These are phyloP conservation scores for Geotrichum candidum DNA, from an alignment of 1,139 yeast genomes.

Conservation along the genomic window DNA sequence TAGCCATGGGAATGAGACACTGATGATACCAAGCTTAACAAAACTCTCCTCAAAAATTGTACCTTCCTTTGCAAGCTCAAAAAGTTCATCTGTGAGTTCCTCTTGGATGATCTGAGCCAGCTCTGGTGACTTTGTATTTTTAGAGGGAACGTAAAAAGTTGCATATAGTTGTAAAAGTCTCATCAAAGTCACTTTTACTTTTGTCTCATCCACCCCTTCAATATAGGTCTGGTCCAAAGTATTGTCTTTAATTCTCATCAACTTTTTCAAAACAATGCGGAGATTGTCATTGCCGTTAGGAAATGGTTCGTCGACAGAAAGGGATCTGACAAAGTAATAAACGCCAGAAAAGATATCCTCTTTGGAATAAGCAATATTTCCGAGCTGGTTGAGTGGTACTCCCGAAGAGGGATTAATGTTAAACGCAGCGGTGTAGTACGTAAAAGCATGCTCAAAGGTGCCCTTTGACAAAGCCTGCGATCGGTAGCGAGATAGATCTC, in stretches of 20 bases:
- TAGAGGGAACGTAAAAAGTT: slow-evolving; percentile 3
- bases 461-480: background rate
- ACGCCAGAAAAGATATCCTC: slow-evolving; percentile 19
- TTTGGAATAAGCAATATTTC: slow-evolving; percentile 15
- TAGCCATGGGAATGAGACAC: slow-evolving; percentile 14
- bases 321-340: slow-evolving; percentile 17
- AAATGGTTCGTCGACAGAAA: slow-evolving; percentile 18
- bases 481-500: slow-evolving; percentile 26
- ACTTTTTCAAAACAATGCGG: slow-evolving; percentile 13
- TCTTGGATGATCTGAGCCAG: slow-evolving; percentile 5
- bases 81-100: slow-evolving; percentile 14
- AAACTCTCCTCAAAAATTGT: slow-evolving; percentile 8
- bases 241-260: slow-evolving; percentile 6
- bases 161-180: slow-evolving; percentile 14
- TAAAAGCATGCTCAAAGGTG: slow-evolving; percentile 18
- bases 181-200: slow-evolving; percentile 12
- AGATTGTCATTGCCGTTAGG: slow-evolving; percentile 14
- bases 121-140: background rate
- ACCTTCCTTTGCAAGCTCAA: slow-evolving; percentile 9
- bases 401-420: slow-evolving; percentile 19
- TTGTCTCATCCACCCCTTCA: slow-evolving; percentile 4
- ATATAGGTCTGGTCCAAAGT: background rate
- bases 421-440: slow-evolving; percentile 23
- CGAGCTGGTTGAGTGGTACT: slow-evolving; percentile 17
- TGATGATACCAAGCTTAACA: slow-evolving; percentile 13